Base-by-base conservation (phyloP, 306 rosid genomes). In the Inga oerstediana region DNA sequence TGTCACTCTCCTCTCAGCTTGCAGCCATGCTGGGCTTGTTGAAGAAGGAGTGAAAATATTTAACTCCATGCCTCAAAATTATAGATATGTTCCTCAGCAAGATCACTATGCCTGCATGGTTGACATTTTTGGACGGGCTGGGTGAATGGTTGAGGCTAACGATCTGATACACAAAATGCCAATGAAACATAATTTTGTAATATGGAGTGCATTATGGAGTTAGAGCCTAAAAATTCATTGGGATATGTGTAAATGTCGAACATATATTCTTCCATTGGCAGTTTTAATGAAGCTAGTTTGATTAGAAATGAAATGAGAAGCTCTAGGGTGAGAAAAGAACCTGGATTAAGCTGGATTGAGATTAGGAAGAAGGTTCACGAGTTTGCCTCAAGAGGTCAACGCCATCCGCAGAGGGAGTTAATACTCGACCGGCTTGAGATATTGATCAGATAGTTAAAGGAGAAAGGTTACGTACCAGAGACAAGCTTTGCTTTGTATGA, bases 41-140 rank as follows among this genome's bases (percentile, higher is more conserved):
- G 91, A 89, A 51, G 91, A 91, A 86, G 98, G 98, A 58, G 83
- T 24, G 70, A 72, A 79, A 41, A 81, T 93, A 30, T 95, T 92
- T 76, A 84, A 87, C 70, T 84, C 85, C 35, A 91, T 95, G 92
- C 43, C 62, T 73, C 74, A 77, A 72, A 80, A 37, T 69, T 88
- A 91, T 56, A 84, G 91, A 51, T 79, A 91, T 78, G 79, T 69
- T 74, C 97, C 93, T 72, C 91, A 89, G 44, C 84, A 88, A 44
- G 98, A 95, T 79, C 98, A 95, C 78, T 95, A 90, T 85, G 91
- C 96, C 77, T 93, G 97, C 89, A 91, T 95, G 98, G 91, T 93
- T 86, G 98, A 93, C 88, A 89, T 91, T 80, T 87, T 89, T 75
- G 98, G 98, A 79, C 91, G 98, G 81, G 91, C 92, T 13, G 98